Percentiles rank a stretch among this genome's conserved stretches.
phyloP scores from a whole-genome alignment of 2,329 filamentous ascomycete genomes.

The Aureobasidium sp. region DNA sequence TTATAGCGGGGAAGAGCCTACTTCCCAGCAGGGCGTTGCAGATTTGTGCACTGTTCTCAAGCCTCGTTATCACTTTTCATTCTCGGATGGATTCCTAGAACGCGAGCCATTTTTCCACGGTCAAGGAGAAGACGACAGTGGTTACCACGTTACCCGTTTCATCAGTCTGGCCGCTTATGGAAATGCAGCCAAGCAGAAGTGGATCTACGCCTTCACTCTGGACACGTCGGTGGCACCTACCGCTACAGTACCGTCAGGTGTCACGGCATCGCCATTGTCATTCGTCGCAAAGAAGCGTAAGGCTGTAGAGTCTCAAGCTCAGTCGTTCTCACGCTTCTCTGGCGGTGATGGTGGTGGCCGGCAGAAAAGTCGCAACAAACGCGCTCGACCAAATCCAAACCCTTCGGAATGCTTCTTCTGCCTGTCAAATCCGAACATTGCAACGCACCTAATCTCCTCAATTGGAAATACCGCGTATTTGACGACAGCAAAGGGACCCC shows the following conservation, averaged over 20 bases:
- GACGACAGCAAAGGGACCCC: slow-evolving; percentile 84
- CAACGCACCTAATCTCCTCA: slow-evolving; percentile 80
- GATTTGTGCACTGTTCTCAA: slow-evolving; percentile 73
- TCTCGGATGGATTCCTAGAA: slow-evolving; percentile 72
- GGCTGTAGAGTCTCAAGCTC: slow-evolving; percentile 27
- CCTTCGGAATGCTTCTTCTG: slow-evolving; percentile 92
- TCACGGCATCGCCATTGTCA: slow-evolving; percentile 69
- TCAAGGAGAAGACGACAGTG: slow-evolving; percentile 46
- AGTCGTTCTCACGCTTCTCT: slow-evolving; percentile 50
- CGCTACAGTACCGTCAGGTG: slow-evolving; percentile 57
- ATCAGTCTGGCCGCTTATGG: slow-evolving; percentile 77
- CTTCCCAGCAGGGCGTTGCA: slow-evolving; percentile 60
- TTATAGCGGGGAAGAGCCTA: slow-evolving; percentile 38
- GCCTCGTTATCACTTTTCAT: slow-evolving; percentile 85
- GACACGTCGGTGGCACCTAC: slow-evolving; percentile 56
- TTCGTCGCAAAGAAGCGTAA: slow-evolving; percentile 49
- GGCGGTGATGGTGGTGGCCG: slow-evolving; percentile 35
- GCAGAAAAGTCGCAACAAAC: slow-evolving; percentile 36
- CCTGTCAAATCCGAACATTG: slow-evolving; percentile 75
- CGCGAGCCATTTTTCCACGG: slow-evolving; percentile 83
- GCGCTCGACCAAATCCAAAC: slow-evolving; percentile 30
- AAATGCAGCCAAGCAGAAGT: slow-evolving; percentile 70
- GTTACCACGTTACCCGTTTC: slow-evolving; percentile 70
- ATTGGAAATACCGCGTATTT: slow-evolving; percentile 84
- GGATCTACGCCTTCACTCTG: slow-evolving; percentile 63